phyloP scores from a whole-genome alignment of 352 stramenopile genomes.

The Pythium aquatile region DNA sequence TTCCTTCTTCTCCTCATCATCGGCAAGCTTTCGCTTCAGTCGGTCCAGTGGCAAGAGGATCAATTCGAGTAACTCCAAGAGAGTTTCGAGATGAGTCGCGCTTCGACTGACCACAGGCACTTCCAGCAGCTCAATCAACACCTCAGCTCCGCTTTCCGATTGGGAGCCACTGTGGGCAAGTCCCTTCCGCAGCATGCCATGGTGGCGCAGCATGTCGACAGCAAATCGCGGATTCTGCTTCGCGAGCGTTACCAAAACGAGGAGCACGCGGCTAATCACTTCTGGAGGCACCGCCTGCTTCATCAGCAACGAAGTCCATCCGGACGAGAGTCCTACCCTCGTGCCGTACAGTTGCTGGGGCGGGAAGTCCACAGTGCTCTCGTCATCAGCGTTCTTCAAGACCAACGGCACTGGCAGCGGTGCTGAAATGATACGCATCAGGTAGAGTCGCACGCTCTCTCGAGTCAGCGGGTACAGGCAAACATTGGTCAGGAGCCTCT shows the following conservation, averaged over 20 bases:
- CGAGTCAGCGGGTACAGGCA: slow-evolving; percentile 79
- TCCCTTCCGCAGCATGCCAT: slow-evolving; percentile 49
- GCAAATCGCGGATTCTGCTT: slow-evolving; percentile 92
- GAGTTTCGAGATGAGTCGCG: slow-evolving; percentile 90
- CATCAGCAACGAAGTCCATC: slow-evolving; percentile 9
- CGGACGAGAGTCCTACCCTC: slow-evolving; percentile 16
- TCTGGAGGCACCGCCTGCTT: slow-evolving; percentile 66
- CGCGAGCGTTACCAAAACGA: slow-evolving; percentile 81
- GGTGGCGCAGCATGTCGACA: slow-evolving; percentile 80
- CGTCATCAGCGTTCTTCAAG: slow-evolving; percentile 3
- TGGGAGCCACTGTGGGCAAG: slow-evolving; percentile 1
- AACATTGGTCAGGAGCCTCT: slow-evolving; percentile 75
- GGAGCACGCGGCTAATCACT: slow-evolving; percentile 88
- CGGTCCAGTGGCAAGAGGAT: slow-evolving; percentile 85
- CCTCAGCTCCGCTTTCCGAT: slow-evolving; percentile 39
- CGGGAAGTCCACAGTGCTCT: slow-evolving; percentile 55
- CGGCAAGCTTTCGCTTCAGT: slow-evolving; percentile 29
- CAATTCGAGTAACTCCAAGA: slow-evolving; percentile 91
- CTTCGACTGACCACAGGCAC: slow-evolving; percentile 85
- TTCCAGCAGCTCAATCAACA: slow-evolving; percentile 89
- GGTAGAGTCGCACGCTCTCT: slow-evolving; percentile 49
- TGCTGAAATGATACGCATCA: slow-evolving; percentile 63
- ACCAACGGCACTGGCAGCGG: slow-evolving; percentile 11
- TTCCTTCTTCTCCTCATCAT: slow-evolving; percentile 48
- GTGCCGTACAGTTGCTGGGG: slow-evolving; percentile 57